These are phyloP conservation scores for Trypanosoma congolense DNA, from an alignment of 208 protist genomes.

Conservation along the genomic window DNA sequence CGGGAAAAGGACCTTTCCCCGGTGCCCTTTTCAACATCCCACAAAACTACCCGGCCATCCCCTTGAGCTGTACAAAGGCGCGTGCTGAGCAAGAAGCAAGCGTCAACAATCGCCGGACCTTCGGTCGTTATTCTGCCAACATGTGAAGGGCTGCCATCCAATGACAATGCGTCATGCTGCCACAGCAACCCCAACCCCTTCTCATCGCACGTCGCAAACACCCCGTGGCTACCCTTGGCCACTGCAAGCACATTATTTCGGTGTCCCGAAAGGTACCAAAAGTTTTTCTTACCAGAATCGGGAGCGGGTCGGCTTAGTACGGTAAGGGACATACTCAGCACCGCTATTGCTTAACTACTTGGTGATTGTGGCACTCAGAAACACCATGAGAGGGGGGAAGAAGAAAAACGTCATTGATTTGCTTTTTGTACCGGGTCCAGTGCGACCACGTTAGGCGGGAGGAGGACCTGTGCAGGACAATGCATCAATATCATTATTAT, in stretches of 20 bases:
- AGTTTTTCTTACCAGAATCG: constrained; percentile 1
- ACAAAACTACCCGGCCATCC: constrained; percentile 52
- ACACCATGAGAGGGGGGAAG: too few relatives aligned
- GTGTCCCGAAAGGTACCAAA: constrained; percentile 66
- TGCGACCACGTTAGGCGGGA: too few relatives aligned
- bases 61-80: constrained; percentile 62
- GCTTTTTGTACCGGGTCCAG: too few relatives aligned
- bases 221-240: constrained; percentile 13
- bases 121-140: constrained; percentile 51
- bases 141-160: constrained; percentile 13
- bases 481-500: too few relatives aligned
- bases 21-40: constrained; percentile 56
- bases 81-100: constrained; percentile 31
- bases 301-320: constrained; percentile 15
- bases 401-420: too few relatives aligned
- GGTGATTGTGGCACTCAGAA: too few relatives aligned
- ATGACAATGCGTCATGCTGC: constrained; percentile 11
- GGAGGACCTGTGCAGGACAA: too few relatives aligned
- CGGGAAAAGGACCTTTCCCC: constrained; percentile 30
- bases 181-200: constrained; percentile 61
- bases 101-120: constrained; percentile 54
- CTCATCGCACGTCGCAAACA: constrained; percentile 61
- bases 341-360: background rate
- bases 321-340: constrained; percentile 33
- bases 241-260: constrained; percentile 48